These are phyloP conservation scores for Cordyceps cateniannulata DNA, from an alignment of 2,329 filamentous ascomycete species.

Conservation along the genomic window DNA sequence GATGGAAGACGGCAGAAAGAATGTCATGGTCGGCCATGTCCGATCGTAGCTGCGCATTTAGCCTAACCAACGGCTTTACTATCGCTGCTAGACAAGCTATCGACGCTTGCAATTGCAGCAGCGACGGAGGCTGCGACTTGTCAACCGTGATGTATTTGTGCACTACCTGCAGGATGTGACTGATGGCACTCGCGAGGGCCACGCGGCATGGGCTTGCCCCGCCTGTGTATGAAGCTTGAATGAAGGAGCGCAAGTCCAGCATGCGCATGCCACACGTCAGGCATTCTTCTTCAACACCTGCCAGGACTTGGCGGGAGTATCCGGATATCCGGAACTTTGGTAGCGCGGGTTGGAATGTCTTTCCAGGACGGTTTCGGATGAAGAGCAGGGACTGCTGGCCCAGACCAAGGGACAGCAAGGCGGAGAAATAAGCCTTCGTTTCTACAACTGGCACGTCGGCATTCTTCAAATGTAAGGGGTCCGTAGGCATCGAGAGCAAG, in stretches of 20 bases:
- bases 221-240: conserved; percentile 38
- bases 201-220: conserved; percentile 41
- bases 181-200: conserved; percentile 45
- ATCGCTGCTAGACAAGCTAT: conserved; percentile 42
- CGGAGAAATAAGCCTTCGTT: conserved; percentile 43
- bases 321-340: conserved; percentile 47
- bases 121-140: conserved; percentile 35
- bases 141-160: conserved; percentile 42
- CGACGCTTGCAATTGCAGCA: conserved; percentile 47
- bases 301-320: conserved; percentile 44
- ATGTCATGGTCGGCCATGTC: conserved; percentile 52
- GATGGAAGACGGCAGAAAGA: conserved; percentile 54
- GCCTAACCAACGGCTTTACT: conserved; percentile 43
- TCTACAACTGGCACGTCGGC: conserved; percentile 38
- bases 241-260: conserved; percentile 39
- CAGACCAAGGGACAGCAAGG: conserved; percentile 59
- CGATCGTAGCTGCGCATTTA: conserved; percentile 42
- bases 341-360: conserved; percentile 45
- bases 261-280: conserved; percentile 41
- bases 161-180: conserved; percentile 40
- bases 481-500: conserved; percentile 38
- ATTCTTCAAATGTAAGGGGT: conserved; percentile 33
- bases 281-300: conserved; percentile 40
- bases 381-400: conserved; percentile 70
- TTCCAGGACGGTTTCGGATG: conserved; percentile 46